phyloP scores from a whole-genome alignment of 257 asterid genomes.

The Mentha longifolia region DNA sequence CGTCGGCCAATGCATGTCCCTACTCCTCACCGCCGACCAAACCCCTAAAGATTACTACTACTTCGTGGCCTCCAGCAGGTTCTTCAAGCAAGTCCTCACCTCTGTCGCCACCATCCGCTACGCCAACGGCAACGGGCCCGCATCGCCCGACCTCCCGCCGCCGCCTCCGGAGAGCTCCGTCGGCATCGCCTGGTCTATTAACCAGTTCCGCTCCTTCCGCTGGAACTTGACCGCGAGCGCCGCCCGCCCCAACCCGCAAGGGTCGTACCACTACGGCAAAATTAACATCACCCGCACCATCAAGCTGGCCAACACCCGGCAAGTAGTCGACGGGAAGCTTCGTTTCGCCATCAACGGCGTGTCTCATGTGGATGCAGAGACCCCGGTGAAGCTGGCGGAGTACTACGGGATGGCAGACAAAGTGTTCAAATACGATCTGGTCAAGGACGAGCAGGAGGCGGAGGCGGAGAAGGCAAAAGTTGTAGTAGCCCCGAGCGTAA shows the following conservation, averaged over 20 bases:
- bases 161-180: slow-evolving; percentile 47
- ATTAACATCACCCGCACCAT: slow-evolving; percentile 68
- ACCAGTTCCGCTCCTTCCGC: slow-evolving; percentile 64
- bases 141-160: slow-evolving; percentile 48
- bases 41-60: slow-evolving; percentile 55
- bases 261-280: slow-evolving; percentile 60
- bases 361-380: slow-evolving; percentile 50
- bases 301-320: slow-evolving; percentile 41
- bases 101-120: slow-evolving; percentile 52
- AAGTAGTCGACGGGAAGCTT: slow-evolving; percentile 46
- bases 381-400: slow-evolving; percentile 63
- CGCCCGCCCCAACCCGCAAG: slow-evolving; percentile 71
- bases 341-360: slow-evolving; percentile 54
- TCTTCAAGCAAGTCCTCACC: slow-evolving; percentile 39
- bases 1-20: slow-evolving; percentile 56
- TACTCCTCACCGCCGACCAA: slow-evolving; percentile 50
- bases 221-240: slow-evolving; percentile 67
- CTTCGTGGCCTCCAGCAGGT: slow-evolving; percentile 52
- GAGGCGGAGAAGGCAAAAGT: slow-evolving; percentile 2
- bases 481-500: slow-evolving; percentile 42
- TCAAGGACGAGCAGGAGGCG: slow-evolving; percentile 46
- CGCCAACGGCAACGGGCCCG: slow-evolving; percentile 36
- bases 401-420: slow-evolving; percentile 49
- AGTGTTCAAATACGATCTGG: slow-evolving; percentile 45
- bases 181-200: slow-evolving; percentile 58